A percentile compares a stretch with the other conserved stretches of the same genome.
phyloP scores from a whole-genome alignment of 352 stramenopile species.

The Phytophthora fragariaefolia region DNA sequence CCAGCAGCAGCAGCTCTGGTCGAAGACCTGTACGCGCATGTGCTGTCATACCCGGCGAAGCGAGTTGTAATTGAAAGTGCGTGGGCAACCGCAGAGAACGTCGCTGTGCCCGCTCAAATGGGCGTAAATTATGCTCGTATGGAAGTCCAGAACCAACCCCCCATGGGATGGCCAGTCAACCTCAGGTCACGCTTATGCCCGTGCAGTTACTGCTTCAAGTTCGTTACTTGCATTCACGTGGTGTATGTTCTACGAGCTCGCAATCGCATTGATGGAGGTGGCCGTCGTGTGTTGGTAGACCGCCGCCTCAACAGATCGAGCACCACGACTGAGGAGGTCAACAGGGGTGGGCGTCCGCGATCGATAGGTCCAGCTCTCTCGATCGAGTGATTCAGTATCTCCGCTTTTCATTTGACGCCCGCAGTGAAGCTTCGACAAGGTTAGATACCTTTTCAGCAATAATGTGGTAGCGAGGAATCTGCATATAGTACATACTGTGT shows the following conservation, averaged over 20 bases:
- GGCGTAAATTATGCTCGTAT: conserved; percentile 16
- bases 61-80: neutral
- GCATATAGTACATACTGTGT: no score
- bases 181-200: neutral
- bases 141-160: conserved; percentile 2
- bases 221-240: conserved; percentile 1
- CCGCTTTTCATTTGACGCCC: neutral
- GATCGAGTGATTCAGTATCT: neutral
- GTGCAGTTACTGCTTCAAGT: neutral
- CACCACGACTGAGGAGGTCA: no score
- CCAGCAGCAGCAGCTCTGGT: no score
- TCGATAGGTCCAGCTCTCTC: neutral
- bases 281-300: neutral
- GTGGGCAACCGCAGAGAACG: neutral
- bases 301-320: neutral
- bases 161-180: conserved; percentile 3
- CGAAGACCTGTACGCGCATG: no score
- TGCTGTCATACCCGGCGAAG: no score
- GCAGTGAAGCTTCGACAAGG: no score
- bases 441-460: no score
- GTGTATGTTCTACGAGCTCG: neutral
- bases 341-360: no score
- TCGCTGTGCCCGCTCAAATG: conserved; percentile 1
- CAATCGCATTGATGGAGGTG: neutral
- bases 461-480: no score